Percentiles rank a stretch among this genome's conserved stretches.
These are phyloP conservation scores for Petrea volubilis DNA, from an alignment of 257 asterid species.

Conservation along the genomic window DNA sequence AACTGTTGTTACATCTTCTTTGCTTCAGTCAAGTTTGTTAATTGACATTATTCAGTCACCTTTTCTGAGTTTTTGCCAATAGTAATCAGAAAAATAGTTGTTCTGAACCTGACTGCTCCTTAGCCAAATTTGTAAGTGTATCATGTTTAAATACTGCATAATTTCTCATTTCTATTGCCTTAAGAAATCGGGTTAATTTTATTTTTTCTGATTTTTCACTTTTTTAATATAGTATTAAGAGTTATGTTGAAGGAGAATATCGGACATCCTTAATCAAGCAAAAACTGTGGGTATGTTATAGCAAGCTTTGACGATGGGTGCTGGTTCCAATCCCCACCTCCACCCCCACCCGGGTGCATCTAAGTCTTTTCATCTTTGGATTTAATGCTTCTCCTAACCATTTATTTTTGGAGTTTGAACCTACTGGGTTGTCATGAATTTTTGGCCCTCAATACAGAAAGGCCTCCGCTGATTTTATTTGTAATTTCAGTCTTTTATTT, in stretches of 20 bases:
- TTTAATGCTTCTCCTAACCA: background rate
- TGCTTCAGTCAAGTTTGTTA: background rate
- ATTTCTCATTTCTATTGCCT: background rate
- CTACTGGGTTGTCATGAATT: background rate
- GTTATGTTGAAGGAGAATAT: background rate
- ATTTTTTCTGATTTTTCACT: background rate
- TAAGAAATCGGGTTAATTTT: background rate
- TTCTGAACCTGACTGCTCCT: background rate
- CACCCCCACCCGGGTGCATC: background rate
- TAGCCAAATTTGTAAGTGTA: background rate
- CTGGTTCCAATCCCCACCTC: background rate
- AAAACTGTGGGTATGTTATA: background rate
- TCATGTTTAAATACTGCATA: background rate
- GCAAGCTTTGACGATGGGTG: background rate
- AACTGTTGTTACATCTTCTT: background rate
- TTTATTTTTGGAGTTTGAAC: background rate
- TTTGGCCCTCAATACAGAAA: background rate
- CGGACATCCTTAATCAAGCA: background rate
- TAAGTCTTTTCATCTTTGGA: background rate
- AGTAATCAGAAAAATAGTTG: background rate
- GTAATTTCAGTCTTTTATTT: slow-evolving; percentile 18
- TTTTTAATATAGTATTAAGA: background rate
- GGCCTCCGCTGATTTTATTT: background rate
- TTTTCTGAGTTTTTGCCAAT: background rate
- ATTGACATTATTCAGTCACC: background rate